Evolutionary conservation across 345 rosid species (phyloP).

Genomic region (Citrus glauca): DNA sequence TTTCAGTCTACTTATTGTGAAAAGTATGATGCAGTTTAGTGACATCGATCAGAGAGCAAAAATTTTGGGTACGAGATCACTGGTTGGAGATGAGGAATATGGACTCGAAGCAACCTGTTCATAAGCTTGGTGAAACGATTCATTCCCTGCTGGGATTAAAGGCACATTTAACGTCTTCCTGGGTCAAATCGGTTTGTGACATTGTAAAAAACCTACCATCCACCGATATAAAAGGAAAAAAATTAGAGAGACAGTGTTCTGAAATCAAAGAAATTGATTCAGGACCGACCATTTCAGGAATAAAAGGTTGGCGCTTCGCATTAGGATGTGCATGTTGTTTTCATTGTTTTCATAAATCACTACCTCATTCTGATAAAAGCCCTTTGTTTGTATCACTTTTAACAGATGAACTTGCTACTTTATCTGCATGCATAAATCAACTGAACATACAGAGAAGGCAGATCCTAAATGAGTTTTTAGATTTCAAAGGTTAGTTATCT

Average conservation of each 20-base stretch:
- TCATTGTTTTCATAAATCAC: neutral
- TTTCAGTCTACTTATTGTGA: neutral
- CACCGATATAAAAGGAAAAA: neutral
- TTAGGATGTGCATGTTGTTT: neutral
- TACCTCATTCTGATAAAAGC: neutral
- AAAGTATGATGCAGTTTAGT: neutral
- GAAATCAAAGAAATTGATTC: slow-evolving; percentile 26
- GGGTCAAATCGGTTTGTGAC: slow-evolving; percentile 62
- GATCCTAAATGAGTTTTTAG: slow-evolving; percentile 61
- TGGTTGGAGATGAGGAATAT: neutral
- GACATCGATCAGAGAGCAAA: slow-evolving; percentile 12
- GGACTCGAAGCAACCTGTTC: slow-evolving; percentile 34
- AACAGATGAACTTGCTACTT: slow-evolving; percentile 50
- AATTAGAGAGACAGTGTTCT: neutral
- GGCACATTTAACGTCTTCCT: slow-evolving; percentile 48
- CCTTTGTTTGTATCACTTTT: slow-evolving; percentile 6
- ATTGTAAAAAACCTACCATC: slow-evolving; percentile 34
- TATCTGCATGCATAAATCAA: slow-evolving; percentile 36
- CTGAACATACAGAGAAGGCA: slow-evolving; percentile 58
- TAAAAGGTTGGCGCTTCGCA: slow-evolving; percentile 30
- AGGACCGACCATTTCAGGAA: slow-evolving; percentile 22
- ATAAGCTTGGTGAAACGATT: slow-evolving; percentile 46
- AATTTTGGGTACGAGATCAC: neutral
- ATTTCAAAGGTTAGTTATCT: slow-evolving; percentile 62
- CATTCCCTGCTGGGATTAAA: slow-evolving; percentile 67